Evolutionary conservation across 768 basidiomycete species (phyloP).

Genomic region (Panaeolus cyanescens): DNA sequence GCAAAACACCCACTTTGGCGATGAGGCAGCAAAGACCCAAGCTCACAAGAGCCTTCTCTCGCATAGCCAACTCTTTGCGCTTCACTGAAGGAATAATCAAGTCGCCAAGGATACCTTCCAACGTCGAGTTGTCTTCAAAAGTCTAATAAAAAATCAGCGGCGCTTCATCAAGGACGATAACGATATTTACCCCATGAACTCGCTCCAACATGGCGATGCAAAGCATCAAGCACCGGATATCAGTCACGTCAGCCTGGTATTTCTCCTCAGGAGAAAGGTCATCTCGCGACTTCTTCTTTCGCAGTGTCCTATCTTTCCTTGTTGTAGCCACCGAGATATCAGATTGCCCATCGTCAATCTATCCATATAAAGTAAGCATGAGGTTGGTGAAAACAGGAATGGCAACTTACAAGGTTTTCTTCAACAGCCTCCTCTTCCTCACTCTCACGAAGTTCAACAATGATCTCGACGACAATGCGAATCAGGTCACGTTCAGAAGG

Average conservation of each 20-base stretch:
- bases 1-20: slow-evolving; percentile 52
- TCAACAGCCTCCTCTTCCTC: slow-evolving; percentile 30
- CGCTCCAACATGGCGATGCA: slow-evolving; percentile 90
- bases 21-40: slow-evolving; percentile 88
- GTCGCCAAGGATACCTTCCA: slow-evolving; percentile 81
- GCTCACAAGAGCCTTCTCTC: slow-evolving; percentile 79
- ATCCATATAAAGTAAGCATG: background rate
- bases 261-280: slow-evolving; percentile 69
- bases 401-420: slow-evolving; percentile 18
- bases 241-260: slow-evolving; percentile 64
- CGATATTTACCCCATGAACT: slow-evolving; percentile 77
- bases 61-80: slow-evolving; percentile 79
- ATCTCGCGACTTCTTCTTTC: slow-evolving; percentile 49
- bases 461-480: slow-evolving; percentile 37
- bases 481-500: slow-evolving; percentile 68
- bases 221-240: slow-evolving; percentile 80
- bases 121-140: slow-evolving; percentile 76
- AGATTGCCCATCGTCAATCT: slow-evolving; percentile 27
- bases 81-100: slow-evolving; percentile 90
- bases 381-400: background rate
- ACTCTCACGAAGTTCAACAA: slow-evolving; percentile 36
- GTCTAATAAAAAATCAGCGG: slow-evolving; percentile 47
- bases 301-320: slow-evolving; percentile 29
- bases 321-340: slow-evolving; percentile 27
- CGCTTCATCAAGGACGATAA: slow-evolving; percentile 16